These are phyloP conservation scores for Hansenula anomala DNA, from an alignment of 1,139 yeast species.

Conservation along the genomic window DNA sequence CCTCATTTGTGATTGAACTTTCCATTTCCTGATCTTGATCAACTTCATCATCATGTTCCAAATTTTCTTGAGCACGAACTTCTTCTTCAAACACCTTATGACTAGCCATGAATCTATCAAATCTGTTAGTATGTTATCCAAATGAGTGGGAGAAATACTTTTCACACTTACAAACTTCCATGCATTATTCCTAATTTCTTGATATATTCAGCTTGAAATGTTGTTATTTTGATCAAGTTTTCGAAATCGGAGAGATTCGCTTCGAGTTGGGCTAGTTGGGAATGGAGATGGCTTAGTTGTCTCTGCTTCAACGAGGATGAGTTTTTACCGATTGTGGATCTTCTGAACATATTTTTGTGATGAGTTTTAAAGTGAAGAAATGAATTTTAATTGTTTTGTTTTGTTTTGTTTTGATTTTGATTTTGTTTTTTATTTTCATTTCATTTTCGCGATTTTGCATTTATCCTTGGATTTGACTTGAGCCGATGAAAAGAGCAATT, in stretches of 20 bases:
- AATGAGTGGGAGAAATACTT: too few relatives aligned
- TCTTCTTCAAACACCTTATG: slow-evolving; percentile 58
- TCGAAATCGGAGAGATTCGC: slow-evolving; percentile 56
- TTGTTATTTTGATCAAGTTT: slow-evolving; percentile 47
- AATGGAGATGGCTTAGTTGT: slow-evolving; percentile 55
- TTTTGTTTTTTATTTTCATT: too few relatives aligned
- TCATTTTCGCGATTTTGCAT: too few relatives aligned
- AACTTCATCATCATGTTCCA: slow-evolving; percentile 1
- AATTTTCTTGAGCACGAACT: slow-evolving; percentile 17
- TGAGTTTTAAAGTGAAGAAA: too few relatives aligned
- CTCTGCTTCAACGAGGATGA: slow-evolving; percentile 34
- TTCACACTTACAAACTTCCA: slow-evolving; percentile 44
- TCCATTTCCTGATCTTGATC: background rate
- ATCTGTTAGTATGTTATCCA: slow-evolving; percentile 4
- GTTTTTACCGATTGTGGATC: slow-evolving; percentile 1
- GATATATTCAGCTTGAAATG: slow-evolving; percentile 51
- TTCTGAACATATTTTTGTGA: background rate
- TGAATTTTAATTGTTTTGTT: too few relatives aligned
- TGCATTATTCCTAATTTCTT: slow-evolving; percentile 57
- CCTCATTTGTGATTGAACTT: background rate
- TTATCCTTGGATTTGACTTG: too few relatives aligned
- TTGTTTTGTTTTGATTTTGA: too few relatives aligned
- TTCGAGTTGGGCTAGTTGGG: slow-evolving; percentile 59
- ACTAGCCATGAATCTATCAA: slow-evolving; percentile 49
- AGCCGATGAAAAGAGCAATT: too few relatives aligned